These are phyloP conservation scores for Dichotomopilus funicola DNA, from an alignment of 2,329 filamentous ascomycete genomes.

Conservation along the genomic window DNA sequence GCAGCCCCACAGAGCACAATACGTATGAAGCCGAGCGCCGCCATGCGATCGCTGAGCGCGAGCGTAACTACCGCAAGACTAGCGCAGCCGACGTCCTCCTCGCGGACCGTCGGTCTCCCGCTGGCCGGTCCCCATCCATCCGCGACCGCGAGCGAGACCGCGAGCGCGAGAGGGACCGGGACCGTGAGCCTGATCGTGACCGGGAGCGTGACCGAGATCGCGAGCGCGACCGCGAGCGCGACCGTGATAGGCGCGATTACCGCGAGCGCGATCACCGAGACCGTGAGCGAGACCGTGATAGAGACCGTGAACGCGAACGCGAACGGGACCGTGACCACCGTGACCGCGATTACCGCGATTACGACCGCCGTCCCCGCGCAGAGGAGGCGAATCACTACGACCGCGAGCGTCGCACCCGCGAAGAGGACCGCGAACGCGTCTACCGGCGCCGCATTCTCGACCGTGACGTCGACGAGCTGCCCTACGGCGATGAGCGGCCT, in stretches of 20 bases:
- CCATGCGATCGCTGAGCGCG: slow-evolving; percentile 87
- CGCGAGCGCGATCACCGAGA: slow-evolving; percentile 30
- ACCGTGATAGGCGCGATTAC: slow-evolving; percentile 31
- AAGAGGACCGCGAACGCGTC: slow-evolving; percentile 81
- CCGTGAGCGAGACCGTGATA: slow-evolving; percentile 25
- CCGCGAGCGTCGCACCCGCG: slow-evolving; percentile 77
- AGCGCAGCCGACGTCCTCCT: slow-evolving; percentile 60
- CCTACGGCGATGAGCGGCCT: slow-evolving; percentile 73
- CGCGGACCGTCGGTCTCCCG: slow-evolving; percentile 45
- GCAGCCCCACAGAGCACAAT: slow-evolving; percentile 80
- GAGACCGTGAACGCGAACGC: slow-evolving; percentile 22
- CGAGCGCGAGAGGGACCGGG: slow-evolving; percentile 35
- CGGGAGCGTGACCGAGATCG: slow-evolving; percentile 27
- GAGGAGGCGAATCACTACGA: slow-evolving; percentile 66
- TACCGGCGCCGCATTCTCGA: slow-evolving; percentile 72
- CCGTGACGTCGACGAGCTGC: slow-evolving; percentile 77
- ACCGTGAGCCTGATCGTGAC: slow-evolving; percentile 26
- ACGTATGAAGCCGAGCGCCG: slow-evolving; percentile 92
- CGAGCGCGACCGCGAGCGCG: slow-evolving; percentile 34
- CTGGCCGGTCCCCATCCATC: slow-evolving; percentile 19
- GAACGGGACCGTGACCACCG: slow-evolving; percentile 35
- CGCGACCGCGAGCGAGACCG: slow-evolving; percentile 30
- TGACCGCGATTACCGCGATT: slow-evolving; percentile 31
- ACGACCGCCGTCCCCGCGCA: slow-evolving; percentile 51
- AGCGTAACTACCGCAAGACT: slow-evolving; percentile 83